phyloP scores from a whole-genome alignment of 1,284 basidiomycete genomes.

The Fomitopsis palustris region DNA sequence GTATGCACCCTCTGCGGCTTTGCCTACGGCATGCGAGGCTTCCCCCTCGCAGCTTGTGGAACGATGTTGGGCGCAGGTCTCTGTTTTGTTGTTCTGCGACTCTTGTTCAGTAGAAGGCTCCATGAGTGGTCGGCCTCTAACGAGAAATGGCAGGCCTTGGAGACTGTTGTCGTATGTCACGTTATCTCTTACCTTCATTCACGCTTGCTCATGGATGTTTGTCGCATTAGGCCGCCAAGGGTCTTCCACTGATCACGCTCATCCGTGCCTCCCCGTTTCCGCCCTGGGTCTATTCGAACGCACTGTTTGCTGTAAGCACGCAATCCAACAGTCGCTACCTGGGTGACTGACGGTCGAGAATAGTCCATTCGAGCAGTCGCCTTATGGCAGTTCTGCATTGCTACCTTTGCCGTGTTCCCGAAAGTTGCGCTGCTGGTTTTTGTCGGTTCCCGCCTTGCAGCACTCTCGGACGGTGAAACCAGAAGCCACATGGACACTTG shows the following conservation, averaged over 20 bases:
- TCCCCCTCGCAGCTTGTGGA: conserved; percentile 57
- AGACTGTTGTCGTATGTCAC: conserved; percentile 65
- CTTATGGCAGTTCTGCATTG: conserved; percentile 71
- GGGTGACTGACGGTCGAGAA: not conserved
- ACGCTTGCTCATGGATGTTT: not conserved
- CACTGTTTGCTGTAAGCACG: conserved; percentile 68
- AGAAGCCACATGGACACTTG: conserved; percentile 73
- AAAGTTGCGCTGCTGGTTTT: conserved; percentile 73
- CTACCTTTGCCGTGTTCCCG: conserved; percentile 68
- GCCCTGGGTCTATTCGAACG: conserved; percentile 80
- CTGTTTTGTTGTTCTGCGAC: conserved; percentile 62
- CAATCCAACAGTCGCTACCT: not conserved
- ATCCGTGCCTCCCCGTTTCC: conserved; percentile 82
- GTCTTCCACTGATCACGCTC: conserved; percentile 73
- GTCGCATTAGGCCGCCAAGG: conserved; percentile 54
- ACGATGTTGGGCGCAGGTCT: conserved; percentile 66
- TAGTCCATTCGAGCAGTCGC: conserved; percentile 73
- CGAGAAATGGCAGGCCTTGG: conserved; percentile 75
- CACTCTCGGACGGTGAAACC: conserved; percentile 72
- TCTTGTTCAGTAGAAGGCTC: conserved; percentile 53
- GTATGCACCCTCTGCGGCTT: conserved; percentile 69
- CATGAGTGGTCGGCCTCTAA: conserved; percentile 57
- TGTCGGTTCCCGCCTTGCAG: conserved; percentile 72
- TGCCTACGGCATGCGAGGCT: conserved; percentile 76
- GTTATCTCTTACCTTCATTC: not conserved